Base-by-base conservation (phyloP, 148 eudicot genomes). In the Polygonum maritimum region DNA sequence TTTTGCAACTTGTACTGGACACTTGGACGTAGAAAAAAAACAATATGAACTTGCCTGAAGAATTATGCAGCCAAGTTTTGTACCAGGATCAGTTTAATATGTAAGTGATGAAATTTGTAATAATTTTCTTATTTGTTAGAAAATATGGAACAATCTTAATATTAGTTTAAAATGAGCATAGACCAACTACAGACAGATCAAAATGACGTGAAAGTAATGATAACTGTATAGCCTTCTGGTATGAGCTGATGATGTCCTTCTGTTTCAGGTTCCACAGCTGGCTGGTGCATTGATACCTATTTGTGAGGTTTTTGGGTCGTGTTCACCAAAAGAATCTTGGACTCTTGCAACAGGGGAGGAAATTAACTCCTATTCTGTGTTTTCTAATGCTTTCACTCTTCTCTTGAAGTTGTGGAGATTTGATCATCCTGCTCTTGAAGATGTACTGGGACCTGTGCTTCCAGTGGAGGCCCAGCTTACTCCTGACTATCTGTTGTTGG, bases 211-310 rank as follows among this genome's bases (percentile, higher is more conserved):
- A 60, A 60, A 31, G 35, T 31, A 60, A 36, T 19, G 26, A 33
- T 33, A 62, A 67, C 10, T 14, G n/a, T 67, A 19, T 67, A 67
- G 36, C 45, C 18, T 67, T 81, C 31, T 41, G 47, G n/a, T 16
- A 22, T 12, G 38, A 18, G 73, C 54, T 82, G 13, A 41, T 77
- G 18, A 67, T 71, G 58, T 48, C 22, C 22, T 5, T 48, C 47
- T 47, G n/a, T 78, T 83, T 63, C 87, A 95, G 99, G 90, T 92
- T 79, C 99, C 99, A 60, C 94, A 89, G 78, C 96, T 95, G 86
- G 99, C 96, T n/a, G 99, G 89, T 75, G 88, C 88, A 76, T 87
- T 95, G 87, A 95, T 95, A 92, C 94, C 97, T 58, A 86, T 95
- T 74, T 95, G 99, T 78, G 99, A 95, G 85, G 90, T 80, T 48